phyloP scores from a whole-genome alignment of 208 protist species.

The Herpetomonas samuelpessoai region DNA sequence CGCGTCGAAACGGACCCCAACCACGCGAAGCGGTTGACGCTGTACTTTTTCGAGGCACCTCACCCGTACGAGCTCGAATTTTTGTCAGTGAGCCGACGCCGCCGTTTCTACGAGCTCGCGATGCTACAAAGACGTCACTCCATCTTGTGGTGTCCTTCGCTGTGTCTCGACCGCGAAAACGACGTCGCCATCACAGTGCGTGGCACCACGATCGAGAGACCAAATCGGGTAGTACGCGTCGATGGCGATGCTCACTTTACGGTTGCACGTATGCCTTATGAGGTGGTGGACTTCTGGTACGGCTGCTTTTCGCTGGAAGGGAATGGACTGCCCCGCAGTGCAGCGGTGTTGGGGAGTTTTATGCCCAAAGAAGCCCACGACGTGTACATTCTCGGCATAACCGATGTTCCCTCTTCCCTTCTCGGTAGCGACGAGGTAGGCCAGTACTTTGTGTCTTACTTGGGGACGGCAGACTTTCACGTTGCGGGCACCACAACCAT shows the following conservation, averaged over 20 bases:
- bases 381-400: slow-evolving; percentile 68
- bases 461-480: slow-evolving; percentile 43
- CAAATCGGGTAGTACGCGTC: slow-evolving; percentile 21
- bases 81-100: slow-evolving; percentile 35
- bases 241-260: slow-evolving; percentile 51
- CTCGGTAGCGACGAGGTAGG: slow-evolving; percentile 46
- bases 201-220: slow-evolving; percentile 67
- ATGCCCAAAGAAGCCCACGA: slow-evolving; percentile 65
- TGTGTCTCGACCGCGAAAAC: slow-evolving; percentile 54
- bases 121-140: slow-evolving; percentile 58
- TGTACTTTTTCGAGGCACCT: slow-evolving; percentile 71
- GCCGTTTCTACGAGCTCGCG: slow-evolving; percentile 72
- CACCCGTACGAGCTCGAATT: slow-evolving; percentile 78
- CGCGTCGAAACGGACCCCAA: slow-evolving; percentile 54
- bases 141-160: slow-evolving; percentile 72
- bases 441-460: slow-evolving; percentile 51
- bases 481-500: slow-evolving; percentile 46
- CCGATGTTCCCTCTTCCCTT: slow-evolving; percentile 43
- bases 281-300: slow-evolving; percentile 80
- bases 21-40: slow-evolving; percentile 38
- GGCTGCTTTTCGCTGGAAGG: slow-evolving; percentile 70
- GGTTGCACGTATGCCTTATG: slow-evolving; percentile 71
- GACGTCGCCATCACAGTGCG: slow-evolving; percentile 56
- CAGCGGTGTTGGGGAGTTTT: slow-evolving; percentile 58
- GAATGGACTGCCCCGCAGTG: slow-evolving; percentile 38